Evolutionary conservation across 106 monocot species (phyloP), one percentile per base, ranked within the genome.

Genomic region (Allium fistulosum): DNA sequence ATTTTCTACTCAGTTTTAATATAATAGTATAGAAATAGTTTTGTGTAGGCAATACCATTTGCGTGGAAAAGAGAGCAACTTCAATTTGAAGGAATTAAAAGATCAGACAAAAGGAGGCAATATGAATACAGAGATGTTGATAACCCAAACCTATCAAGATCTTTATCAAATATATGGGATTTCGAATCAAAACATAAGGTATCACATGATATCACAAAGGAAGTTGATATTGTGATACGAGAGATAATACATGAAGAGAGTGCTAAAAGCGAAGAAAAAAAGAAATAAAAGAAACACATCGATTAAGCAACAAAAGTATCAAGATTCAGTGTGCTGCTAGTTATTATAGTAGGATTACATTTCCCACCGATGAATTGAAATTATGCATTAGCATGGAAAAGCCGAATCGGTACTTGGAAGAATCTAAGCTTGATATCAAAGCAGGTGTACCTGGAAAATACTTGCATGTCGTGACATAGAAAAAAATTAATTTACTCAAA

Each of bases 401-500:
- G 46, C 14, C 69, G 62, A 69, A 76, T 27, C 18, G 28, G 15
- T 76, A 69, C 49, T 45, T 76, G 10, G 56, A 62, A 8, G 7
- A 8, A 6, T 48, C 46, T 11, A 76, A 70, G 26, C 61, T 53
- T 56, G 69, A 76, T 15, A 17, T 69, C n/a, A 57, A 17, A 62
- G 69, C 76, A 7, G 76, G 76, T 46, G 56, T 69, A 46, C 76
- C 69, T 9, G 76, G 69, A 63, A 51, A 26, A 45, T 76, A 56
- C 53, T 18, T 76, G 52, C 37, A 69, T 9, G 76, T 69, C 22
- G 69, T 76, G 10, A 69, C 22, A 22, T 1, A 22, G 22, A 22
- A 22, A 22, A 22, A 22, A 22, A n/a, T n/a, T 22, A 22, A 22
- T 22, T 22, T 22, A 22, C 22, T 22, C 22, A 22, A 22, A 22